Conservation (phyloP, 257 asterid genomes). For the Gynochthodes officinalis region DNA sequence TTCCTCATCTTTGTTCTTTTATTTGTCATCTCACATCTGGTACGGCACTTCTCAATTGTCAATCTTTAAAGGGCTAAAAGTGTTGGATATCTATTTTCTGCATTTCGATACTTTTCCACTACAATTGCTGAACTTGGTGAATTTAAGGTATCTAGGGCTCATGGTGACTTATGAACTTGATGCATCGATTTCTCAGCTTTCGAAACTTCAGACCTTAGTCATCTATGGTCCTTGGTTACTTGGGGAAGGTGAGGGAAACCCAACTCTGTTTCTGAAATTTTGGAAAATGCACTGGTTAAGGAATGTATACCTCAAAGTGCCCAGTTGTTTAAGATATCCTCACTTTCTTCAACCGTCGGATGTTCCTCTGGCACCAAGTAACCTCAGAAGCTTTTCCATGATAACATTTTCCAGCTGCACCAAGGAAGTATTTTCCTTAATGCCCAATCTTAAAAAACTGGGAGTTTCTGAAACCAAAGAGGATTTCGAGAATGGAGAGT, state of each 20-base stretch:
- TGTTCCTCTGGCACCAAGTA: background rate
- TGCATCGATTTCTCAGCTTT: constrained; percentile 5
- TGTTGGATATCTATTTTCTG: constrained; percentile 26
- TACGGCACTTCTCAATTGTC: background rate
- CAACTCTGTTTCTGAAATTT: background rate
- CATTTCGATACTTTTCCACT: constrained; percentile 11
- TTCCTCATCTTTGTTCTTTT: constrained; percentile 10
- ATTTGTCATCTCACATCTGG: background rate
- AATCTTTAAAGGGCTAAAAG: constrained; percentile 26
- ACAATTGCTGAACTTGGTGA: background rate
- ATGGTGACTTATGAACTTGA: constrained; percentile 18
- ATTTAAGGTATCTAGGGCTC: background rate
- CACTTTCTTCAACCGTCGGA: background rate
- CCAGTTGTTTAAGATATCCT: constrained; percentile 15
- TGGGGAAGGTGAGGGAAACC: background rate
- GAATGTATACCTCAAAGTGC: constrained; percentile 22
- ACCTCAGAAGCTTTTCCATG: constrained; percentile 24
- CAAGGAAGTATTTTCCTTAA: constrained; percentile 15
- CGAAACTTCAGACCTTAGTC: constrained; percentile 31
- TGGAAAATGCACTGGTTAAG: constrained; percentile 27
- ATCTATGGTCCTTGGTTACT: constrained; percentile 20
- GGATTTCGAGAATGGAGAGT: background rate
- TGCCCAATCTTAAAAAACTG: constrained; percentile 30
- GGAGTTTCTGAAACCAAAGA: constrained; percentile 28
- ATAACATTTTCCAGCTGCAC: constrained; percentile 20